Percentiles rank a stretch among this genome's conserved stretches.
These are phyloP conservation scores for Backusella parvicylindrica DNA, from an alignment of 192 early-diverging fungal species.

Conservation along the genomic window DNA sequence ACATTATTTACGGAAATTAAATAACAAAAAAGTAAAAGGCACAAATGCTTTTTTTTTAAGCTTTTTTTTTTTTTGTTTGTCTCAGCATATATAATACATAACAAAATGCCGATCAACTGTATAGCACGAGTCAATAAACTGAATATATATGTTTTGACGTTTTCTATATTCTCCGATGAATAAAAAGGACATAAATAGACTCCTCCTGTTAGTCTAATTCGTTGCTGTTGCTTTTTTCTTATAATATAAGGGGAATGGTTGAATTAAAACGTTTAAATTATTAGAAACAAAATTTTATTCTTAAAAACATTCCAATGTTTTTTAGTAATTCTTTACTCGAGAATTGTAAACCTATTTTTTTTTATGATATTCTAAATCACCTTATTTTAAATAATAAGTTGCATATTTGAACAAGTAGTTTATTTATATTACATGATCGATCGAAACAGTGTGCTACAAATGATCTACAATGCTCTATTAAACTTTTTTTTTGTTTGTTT, in stretches of 20 bases:
- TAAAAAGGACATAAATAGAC: no score
- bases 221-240: not conserved
- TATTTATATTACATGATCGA: no score
- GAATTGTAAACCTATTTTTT: not conserved
- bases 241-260: not conserved
- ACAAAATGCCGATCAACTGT: not conserved
- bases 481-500: no score
- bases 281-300: not conserved
- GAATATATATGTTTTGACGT: no score
- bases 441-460: no score
- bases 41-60: not conserved
- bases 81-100: not conserved
- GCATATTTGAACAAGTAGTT: no score
- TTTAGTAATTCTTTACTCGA: slow-evolving; percentile 1
- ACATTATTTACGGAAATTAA: not conserved
- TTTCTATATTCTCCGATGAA: not conserved
- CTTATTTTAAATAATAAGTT: no score
- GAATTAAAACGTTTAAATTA: not conserved
- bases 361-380: not conserved
- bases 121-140: not conserved
- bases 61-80: not conserved
- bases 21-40: not conserved
- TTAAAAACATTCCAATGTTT: not conserved
- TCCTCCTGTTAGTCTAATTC: not conserved
- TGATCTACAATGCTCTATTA: no score